Evolutionary conservation across 257 asterid genomes (phyloP), one percentile per base, ranked within the genome.

Genomic region (Nemophila menziesii): DNA sequence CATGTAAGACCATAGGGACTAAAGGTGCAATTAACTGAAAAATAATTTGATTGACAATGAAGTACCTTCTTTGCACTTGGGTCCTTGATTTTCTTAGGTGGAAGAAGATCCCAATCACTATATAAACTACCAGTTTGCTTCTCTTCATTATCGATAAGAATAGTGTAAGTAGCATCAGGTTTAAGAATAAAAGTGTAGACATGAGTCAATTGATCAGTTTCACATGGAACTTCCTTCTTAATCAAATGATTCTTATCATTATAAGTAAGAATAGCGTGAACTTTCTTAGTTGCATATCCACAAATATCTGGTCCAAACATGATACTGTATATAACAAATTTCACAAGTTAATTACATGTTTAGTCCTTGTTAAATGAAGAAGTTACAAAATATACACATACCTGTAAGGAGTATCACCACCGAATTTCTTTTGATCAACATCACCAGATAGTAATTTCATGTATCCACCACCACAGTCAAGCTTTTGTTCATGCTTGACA

Each of bases 391-490:
- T 8, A 42, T 43, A 37, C 16, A 41, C 54, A n/a, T 2, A 82
- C 96, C 94, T 86, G 86, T 86, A 86, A 29, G 94, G 86, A 46
- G 94, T 81, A 62, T 85, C 96, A 38, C 96, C 99, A 12, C 99
- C 96, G 18, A 90, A 90, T 58, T 76, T 79, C 71, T 79, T 86
- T 58, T 82, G 96, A 65, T 86, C 96, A 33, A 79, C 54, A 0
- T 79, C 96, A 38, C 93, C 92, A 57, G 92, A 78, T 36, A 90
- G 77, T 62, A 90, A 62, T 58, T 90, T 90, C 98, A 90, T 84
- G 79, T 90, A 90, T 51, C 98, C 98, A 70, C 98, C 98, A 54
- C 96, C 99, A 60, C 99, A 90, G 72, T 90, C 99, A 47, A 90
- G 94, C 74, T 90, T 90, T 64, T 90, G 99, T 61, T 90, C 99